A percentile compares a stretch with the other conserved stretches of the same genome.
Evolutionary conservation across 2,329 filamentous ascomycete genomes (phyloP).

Genomic region (Metarhizium anisopliae): DNA sequence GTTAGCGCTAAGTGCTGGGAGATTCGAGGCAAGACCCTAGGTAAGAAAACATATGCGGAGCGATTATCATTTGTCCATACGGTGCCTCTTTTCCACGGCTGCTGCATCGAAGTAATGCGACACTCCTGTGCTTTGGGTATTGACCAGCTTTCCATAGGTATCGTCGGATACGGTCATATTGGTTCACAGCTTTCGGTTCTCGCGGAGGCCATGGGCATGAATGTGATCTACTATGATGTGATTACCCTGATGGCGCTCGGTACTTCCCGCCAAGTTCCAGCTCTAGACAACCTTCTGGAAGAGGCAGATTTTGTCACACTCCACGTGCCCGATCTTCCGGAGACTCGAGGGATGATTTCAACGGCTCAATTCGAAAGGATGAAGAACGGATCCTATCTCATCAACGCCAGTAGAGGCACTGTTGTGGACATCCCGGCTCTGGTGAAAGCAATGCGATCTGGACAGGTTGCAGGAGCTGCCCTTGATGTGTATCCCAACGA

Average conservation of each 20-base stretch:
- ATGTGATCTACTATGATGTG: slow-evolving; percentile 94
- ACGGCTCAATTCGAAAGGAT: slow-evolving; percentile 70
- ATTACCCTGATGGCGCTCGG: slow-evolving; percentile 91
- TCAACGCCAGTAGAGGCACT: slow-evolving; percentile 90
- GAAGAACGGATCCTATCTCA: slow-evolving; percentile 87
- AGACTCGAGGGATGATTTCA: slow-evolving; percentile 92
- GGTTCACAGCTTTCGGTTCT: slow-evolving; percentile 92
- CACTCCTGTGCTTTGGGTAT: background rate
- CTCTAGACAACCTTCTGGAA: slow-evolving; percentile 65
- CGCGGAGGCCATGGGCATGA: slow-evolving; percentile 96
- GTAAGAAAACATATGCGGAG: slow-evolving; percentile 31
- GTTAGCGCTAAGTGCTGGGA: slow-evolving; percentile 97
- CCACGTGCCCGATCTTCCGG: slow-evolving; percentile 86
- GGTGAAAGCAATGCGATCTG: slow-evolving; percentile 75
- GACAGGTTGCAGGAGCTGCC: slow-evolving; percentile 88
- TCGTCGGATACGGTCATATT: slow-evolving; percentile 96
- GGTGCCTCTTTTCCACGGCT: background rate
- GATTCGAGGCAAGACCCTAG: slow-evolving; percentile 92
- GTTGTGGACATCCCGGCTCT: slow-evolving; percentile 92
- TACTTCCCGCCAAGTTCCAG: slow-evolving; percentile 73
- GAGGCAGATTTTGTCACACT: slow-evolving; percentile 87
- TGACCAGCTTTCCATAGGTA: slow-evolving; percentile 42
- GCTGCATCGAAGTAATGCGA: background rate
- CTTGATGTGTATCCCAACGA: slow-evolving; percentile 94
- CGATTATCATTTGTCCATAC: background rate